Evolutionary conservation across 441 rosid genomes (phyloP), one percentile per base, ranked within the genome.

Genomic region (Gossypium davidsonii): DNA sequence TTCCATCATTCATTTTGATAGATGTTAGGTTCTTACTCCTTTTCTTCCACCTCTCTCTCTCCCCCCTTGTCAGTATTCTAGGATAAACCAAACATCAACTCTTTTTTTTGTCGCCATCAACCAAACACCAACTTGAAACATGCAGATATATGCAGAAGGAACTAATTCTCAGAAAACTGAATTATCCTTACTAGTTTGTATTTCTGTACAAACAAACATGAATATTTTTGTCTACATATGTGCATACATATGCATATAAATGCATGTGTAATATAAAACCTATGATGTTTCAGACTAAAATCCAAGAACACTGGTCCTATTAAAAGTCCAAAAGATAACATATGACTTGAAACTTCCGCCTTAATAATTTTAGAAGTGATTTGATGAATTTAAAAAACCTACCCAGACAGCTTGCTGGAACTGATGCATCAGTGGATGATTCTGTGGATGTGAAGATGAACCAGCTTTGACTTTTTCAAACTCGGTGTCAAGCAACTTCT

Each of bases 381-480:
- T 64, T 11, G 31, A 42, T 39, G 28, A 11, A 28, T 64, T 64
- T 20, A 42, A 44, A 76, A 73, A 59, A 49, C 84, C 73, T 88
- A 92, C 96, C 98, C 99, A 94, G 44, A 92, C 84, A 31, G 91
- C 94, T 76, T 90, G 92, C 74, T 83, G 82, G 73, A 91, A 91
- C 77, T 91, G 93, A 31, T 94, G 90, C 77, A 92, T 76, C 75
- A 88, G 69, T 18, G 67, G 84, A 70, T 86, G 81, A 73, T 84
- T 81, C 77, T 81, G 85, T 1, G 83, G 56, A 81, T 46, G 77
- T 15, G 84, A 82, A 71, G 91, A 63, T 42, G 87, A 76, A 68
- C 75, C 56, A 55, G 88, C 76, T 82, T 86, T 85, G 67, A 82
- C 76, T 77, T 87, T 88, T 67, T 76, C 74, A 71, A 85, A 79